Evolutionary conservation across 2,329 filamentous ascomycete genomes (phyloP).

Genomic region (Pestalotiopsis sp.): DNA sequence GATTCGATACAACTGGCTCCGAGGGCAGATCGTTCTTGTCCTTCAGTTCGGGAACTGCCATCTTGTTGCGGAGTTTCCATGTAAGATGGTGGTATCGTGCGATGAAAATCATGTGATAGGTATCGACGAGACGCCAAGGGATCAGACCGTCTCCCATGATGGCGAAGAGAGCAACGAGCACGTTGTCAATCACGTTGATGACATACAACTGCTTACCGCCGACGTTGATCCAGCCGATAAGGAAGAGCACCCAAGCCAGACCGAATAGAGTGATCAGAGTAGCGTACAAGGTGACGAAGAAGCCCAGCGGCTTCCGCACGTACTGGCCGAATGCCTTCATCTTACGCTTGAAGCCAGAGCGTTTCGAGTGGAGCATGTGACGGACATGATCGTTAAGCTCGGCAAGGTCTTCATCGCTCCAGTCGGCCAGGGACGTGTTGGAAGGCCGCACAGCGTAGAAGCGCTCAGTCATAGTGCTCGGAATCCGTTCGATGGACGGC

Average conservation of each 20-base stretch:
- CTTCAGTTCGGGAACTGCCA: constrained; percentile 61
- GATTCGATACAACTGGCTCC: constrained; percentile 36
- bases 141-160: constrained; percentile 72
- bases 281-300: constrained; percentile 83
- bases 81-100: constrained; percentile 69
- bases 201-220: constrained; percentile 71
- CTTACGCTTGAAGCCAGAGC: constrained; percentile 76
- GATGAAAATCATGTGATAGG: constrained; percentile 86
- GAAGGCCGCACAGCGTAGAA: constrained; percentile 82
- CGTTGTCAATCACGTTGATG: constrained; percentile 71
- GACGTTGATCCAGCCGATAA: constrained; percentile 89
- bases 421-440: constrained; percentile 71
- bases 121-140: constrained; percentile 78
- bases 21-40: constrained; percentile 71
- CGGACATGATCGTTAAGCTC: constrained; percentile 70
- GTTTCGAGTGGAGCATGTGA: constrained; percentile 82
- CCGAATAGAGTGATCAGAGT: constrained; percentile 83
- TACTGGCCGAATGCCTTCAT: constrained; percentile 85
- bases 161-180: constrained; percentile 71
- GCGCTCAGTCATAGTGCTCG: constrained; percentile 66
- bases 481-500: constrained; percentile 37
- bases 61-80: constrained; percentile 66
- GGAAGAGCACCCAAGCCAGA: constrained; percentile 85
- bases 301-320: constrained; percentile 74
- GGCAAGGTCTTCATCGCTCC: constrained; percentile 72